These are phyloP conservation scores for Graphilbum ipis-grandicollis DNA, from an alignment of 2,329 filamentous ascomycete species.

Conservation along the genomic window DNA sequence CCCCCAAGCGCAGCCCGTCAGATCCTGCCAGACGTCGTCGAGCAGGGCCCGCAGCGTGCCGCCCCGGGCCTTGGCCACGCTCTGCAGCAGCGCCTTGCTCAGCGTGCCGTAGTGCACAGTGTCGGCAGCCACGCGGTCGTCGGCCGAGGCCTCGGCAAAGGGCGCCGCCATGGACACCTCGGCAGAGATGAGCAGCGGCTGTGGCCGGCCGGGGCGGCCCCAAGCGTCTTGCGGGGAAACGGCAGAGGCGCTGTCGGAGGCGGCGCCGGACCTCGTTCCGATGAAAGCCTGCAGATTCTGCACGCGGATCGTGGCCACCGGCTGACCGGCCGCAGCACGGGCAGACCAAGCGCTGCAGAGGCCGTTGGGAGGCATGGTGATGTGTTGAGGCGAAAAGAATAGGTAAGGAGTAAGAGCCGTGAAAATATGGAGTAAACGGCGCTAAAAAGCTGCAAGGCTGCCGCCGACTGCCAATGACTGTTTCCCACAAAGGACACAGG, in stretches of 20 bases:
- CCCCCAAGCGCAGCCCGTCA: not conserved
- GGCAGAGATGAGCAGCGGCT: conserved; percentile 45
- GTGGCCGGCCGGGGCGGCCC: conserved; percentile 39
- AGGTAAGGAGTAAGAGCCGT: not conserved
- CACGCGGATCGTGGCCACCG: conserved; percentile 38
- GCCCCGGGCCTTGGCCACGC: too few relatives aligned
- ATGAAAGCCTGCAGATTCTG: conserved; percentile 41
- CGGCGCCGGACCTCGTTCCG: too few relatives aligned
- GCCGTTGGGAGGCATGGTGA: conserved; percentile 1
- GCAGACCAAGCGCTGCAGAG: conserved; percentile 20
- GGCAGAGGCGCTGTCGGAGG: too few relatives aligned
- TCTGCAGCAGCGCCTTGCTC: conserved; percentile 43
- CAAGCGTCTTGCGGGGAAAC: conserved; percentile 45
- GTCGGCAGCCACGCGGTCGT: conserved; percentile 46
- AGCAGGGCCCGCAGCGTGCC: conserved; percentile 8
- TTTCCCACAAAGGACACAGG: too few relatives aligned
- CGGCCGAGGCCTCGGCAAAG: conserved; percentile 37
- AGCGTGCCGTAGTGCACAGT: conserved; percentile 62
- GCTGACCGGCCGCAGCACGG: conserved; percentile 22
- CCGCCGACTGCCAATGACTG: too few relatives aligned
- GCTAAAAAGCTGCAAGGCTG: not conserved
- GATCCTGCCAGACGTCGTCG: not conserved
- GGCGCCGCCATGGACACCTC: conserved; percentile 35
- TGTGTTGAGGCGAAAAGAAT: not conserved
- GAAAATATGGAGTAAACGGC: not conserved